phyloP scores from a whole-genome alignment of 805 yeast species.

The Scheffersomyces lignosus region DNA sequence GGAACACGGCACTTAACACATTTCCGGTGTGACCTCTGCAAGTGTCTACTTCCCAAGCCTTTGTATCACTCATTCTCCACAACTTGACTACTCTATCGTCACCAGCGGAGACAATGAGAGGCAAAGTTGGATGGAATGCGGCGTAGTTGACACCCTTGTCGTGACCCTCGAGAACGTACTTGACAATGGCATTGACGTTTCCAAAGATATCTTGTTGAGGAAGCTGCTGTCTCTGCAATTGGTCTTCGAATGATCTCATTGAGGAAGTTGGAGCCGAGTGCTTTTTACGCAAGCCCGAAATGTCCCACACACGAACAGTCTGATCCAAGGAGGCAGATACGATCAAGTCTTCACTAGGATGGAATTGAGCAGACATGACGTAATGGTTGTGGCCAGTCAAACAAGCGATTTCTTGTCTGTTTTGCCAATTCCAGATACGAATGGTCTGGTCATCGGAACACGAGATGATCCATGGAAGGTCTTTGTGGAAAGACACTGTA shows the following conservation, averaged over 20 bases:
- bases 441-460: slow-evolving; percentile 98
- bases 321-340: slow-evolving; percentile 96
- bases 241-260: slow-evolving; percentile 58
- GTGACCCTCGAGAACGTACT: slow-evolving; percentile 95
- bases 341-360: slow-evolving; percentile 89
- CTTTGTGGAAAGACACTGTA: slow-evolving; percentile 91
- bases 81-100: slow-evolving; percentile 94
- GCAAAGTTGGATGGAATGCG: slow-evolving; percentile 94
- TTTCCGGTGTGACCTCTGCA: slow-evolving; percentile 97
- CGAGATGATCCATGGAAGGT: slow-evolving; percentile 95
- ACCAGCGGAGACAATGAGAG: slow-evolving; percentile 91
- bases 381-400: slow-evolving; percentile 98
- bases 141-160: slow-evolving; percentile 99
- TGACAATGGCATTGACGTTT: slow-evolving; percentile 89
- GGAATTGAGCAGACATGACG: slow-evolving; percentile 98
- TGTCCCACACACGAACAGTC: slow-evolving; percentile 99
- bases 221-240: slow-evolving; percentile 59
- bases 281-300: slow-evolving; percentile 88
- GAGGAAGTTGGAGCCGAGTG: slow-evolving; percentile 76
- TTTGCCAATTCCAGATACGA: slow-evolving; percentile 99
- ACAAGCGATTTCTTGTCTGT: slow-evolving; percentile 94
- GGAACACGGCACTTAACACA: slow-evolving; percentile 86
- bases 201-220: slow-evolving; percentile 94
- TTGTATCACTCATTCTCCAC: slow-evolving; percentile 97
- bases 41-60: slow-evolving; percentile 99